Evolutionary conservation across 306 rosid species (phyloP).

Genomic region (Rosa multiflora): DNA sequence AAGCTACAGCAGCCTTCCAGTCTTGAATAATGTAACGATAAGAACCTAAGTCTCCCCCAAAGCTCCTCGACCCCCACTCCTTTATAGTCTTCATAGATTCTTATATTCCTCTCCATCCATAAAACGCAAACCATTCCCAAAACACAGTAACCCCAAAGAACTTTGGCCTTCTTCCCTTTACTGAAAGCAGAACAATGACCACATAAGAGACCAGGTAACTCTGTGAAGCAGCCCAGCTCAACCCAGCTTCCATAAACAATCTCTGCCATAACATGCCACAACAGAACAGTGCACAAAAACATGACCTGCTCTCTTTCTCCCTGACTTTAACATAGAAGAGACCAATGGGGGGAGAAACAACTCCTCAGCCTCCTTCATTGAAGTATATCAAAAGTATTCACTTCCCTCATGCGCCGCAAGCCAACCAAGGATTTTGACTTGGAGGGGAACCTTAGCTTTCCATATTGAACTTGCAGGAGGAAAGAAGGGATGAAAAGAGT

Average conservation of each 20-base stretch:
- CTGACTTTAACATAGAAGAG: not conserved
- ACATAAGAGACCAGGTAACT: not conserved
- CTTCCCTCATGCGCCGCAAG: not conserved
- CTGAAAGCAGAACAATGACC: not conserved
- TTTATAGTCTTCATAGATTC: not conserved
- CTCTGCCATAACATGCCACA: not conserved
- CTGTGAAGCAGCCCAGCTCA: not conserved
- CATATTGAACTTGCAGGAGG: too few species aligned
- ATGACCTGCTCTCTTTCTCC: not conserved
- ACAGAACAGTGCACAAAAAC: not conserved
- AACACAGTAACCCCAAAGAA: not conserved
- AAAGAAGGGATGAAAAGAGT: too few species aligned
- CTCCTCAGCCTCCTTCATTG: not conserved
- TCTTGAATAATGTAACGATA: not conserved
- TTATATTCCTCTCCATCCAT: not conserved
- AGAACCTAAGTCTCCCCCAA: not conserved
- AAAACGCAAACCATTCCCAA: not conserved
- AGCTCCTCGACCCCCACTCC: not conserved
- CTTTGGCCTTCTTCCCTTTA: not conserved
- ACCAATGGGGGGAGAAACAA: not conserved
- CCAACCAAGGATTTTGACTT: not conserved
- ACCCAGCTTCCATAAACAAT: not conserved
- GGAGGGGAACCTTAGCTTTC: not conserved
- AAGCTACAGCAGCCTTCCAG: not conserved
- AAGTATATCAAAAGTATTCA: not conserved